phyloP scores from a whole-genome alignment of 371 early-diverging fungal genomes.

The Saksenaea oblongispora region DNA sequence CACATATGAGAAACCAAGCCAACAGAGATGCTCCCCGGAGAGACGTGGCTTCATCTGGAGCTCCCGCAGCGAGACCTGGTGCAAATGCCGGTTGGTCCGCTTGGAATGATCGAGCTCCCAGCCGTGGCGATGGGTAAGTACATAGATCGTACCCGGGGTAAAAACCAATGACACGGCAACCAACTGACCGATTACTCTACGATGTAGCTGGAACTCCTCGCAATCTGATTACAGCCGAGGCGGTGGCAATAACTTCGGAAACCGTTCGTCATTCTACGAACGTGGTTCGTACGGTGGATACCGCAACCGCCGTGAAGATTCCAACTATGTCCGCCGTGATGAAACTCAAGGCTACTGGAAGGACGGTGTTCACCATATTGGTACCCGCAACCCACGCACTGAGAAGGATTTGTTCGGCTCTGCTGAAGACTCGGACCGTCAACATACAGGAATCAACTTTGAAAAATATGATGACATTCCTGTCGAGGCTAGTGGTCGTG shows the following conservation, averaged over 20 bases:
- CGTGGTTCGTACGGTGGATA: conserved; percentile 35
- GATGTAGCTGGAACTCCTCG: conserved; percentile 50
- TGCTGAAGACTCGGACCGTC: conserved; percentile 68
- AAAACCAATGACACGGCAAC: conserved; percentile 10
- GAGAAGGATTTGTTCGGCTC: conserved; percentile 81
- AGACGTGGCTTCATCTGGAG: conserved; percentile 1
- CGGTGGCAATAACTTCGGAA: conserved; percentile 5
- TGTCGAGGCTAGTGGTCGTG: conserved; percentile 88
- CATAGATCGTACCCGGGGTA: conserved; percentile 1
- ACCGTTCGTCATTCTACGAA: conserved; percentile 20
- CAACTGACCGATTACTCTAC: conserved; percentile 13
- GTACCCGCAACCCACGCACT: conserved; percentile 69
- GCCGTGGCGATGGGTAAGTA: conserved; percentile 17
- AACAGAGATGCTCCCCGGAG: conserved; percentile 12
- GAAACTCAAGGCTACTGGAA: conserved; percentile 68
- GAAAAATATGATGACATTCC: conserved; percentile 96
- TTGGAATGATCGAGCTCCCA: conserved; percentile 16
- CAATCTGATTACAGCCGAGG: conserved; percentile 52
- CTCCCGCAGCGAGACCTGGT: conserved; percentile 5
- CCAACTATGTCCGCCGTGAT: conserved; percentile 47
- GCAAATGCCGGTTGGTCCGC: conserved; percentile 23
- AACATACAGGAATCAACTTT: conserved; percentile 91
- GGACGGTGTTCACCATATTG: conserved; percentile 74
- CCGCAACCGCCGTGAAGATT: conserved; percentile 51
- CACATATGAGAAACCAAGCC: conserved; percentile 48